Evolutionary conservation across 1,284 basidiomycete species (phyloP), one percentile per base, ranked within the genome.

Genomic region (Fomitopsis schrenkii): DNA sequence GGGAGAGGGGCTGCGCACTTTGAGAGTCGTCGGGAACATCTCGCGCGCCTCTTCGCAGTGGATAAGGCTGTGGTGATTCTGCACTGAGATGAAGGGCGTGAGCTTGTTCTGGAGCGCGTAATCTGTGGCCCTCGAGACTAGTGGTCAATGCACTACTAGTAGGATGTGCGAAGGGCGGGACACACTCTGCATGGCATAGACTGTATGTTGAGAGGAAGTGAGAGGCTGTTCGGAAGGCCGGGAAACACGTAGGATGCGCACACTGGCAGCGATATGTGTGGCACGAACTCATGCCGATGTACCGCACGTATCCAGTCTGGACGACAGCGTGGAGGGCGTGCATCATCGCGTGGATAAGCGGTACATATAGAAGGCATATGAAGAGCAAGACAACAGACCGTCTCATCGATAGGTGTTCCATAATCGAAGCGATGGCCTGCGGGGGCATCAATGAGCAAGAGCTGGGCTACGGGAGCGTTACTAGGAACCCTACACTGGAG

Each of bases 301-400:
- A 90, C 9, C 87, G 78, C 15, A 83, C 87, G 61, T 82, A 83
- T 3, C 88, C 88, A 0, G 79, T 79, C 68, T 87, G 71, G n/a
- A 89, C 85, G 22, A 90, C 81, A 63, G 89, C 87, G 64, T 88
- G 85, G 1, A 90, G 77, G 5, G 87, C 87, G 74, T 85, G 81
- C 45, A 40, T 8, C 5, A 10, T 26, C 7, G 22, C 22, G 22
- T 22, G 22, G 22, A 22, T 22, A 22, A 22, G 22, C 22, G 22
- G 22, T 22, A 22, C 22, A 22, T 22, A 22, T 22, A 22, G 22
- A 22, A 22, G 22, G 22, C 22, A 22, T 22, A 22, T 22, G 22
- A 22, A 15, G 5, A 14, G 41, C 3, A 0, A 28, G 1, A 9
- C 2, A 26, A 56, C 64, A 7, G 10, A 69, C 69, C 17, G 71